phyloP scores from a whole-genome alignment of 2,329 filamentous ascomycete genomes.

The Aspergillus transmontanensis region DNA sequence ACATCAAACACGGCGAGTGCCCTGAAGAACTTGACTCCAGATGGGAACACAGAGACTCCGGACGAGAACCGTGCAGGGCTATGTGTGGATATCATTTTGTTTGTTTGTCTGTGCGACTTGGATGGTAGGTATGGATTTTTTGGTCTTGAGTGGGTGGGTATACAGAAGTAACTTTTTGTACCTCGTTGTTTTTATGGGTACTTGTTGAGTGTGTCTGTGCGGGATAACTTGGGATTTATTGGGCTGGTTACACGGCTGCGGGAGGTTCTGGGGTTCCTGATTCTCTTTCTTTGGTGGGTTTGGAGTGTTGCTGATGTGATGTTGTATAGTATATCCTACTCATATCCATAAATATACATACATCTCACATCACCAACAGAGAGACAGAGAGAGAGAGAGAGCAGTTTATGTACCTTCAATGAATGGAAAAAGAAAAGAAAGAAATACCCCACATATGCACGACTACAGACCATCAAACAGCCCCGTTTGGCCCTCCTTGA shows the following conservation, averaged over 20 bases:
- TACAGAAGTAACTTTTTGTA: neutral
- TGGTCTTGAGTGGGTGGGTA: neutral
- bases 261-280: neutral
- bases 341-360: too few species aligned
- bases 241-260: neutral
- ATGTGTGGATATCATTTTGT: neutral
- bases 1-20: neutral
- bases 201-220: too few species aligned
- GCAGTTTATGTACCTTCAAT: too few species aligned
- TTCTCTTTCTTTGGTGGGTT: neutral
- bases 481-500: neutral
- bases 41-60: neutral
- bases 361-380: too few species aligned
- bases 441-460: neutral
- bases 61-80: neutral
- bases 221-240: too few species aligned
- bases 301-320: neutral
- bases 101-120: neutral
- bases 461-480: neutral
- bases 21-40: neutral
- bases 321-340: too few species aligned
- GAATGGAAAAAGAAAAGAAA: too few species aligned
- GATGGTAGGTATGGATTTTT: neutral
- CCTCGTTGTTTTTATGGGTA: too few species aligned
- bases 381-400: too few species aligned